Conservation (phyloP, 257 asterid species). For the Vinca minor region DNA sequence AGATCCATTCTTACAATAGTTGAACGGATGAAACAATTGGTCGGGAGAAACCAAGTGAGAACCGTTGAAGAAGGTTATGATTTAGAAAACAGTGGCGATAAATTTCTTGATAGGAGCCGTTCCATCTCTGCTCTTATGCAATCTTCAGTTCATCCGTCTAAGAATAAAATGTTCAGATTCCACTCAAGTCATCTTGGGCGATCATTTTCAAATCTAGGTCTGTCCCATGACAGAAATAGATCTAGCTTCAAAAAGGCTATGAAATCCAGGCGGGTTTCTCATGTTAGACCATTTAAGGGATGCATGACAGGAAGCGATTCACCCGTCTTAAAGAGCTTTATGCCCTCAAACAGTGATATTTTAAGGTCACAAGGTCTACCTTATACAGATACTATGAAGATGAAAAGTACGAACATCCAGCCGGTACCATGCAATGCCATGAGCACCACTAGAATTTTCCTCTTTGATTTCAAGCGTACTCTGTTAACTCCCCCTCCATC, state of each 20-base stretch:
- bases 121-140: slow-evolving; percentile 42
- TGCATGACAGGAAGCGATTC: slow-evolving; percentile 59
- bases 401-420: slow-evolving; percentile 15
- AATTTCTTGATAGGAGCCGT: slow-evolving; percentile 39
- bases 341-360: slow-evolving; percentile 35
- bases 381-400: slow-evolving; percentile 11
- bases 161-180: slow-evolving; percentile 27
- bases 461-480: slow-evolving; percentile 34
- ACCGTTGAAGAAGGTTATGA: slow-evolving; percentile 22
- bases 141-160: slow-evolving; percentile 34
- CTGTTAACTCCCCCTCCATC: slow-evolving; percentile 32
- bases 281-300: slow-evolving; percentile 45
- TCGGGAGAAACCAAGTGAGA: slow-evolving; percentile 26
- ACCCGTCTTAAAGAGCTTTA: slow-evolving; percentile 34
- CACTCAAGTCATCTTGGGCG: slow-evolving; percentile 44
- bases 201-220: slow-evolving; percentile 62
- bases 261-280: slow-evolving; percentile 33
- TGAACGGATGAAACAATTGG: slow-evolving; percentile 48
- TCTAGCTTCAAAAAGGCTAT: slow-evolving; percentile 30
- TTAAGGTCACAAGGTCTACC: slow-evolving; percentile 27
- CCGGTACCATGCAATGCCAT: too few species aligned
- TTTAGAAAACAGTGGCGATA: slow-evolving; percentile 18
- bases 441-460: slow-evolving; percentile 19
- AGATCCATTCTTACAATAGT: slow-evolving; percentile 56
- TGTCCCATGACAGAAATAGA: slow-evolving; percentile 35